Evolutionary conservation across 2,329 filamentous ascomycete genomes (phyloP).

Genomic region (Cercospora sesami): DNA sequence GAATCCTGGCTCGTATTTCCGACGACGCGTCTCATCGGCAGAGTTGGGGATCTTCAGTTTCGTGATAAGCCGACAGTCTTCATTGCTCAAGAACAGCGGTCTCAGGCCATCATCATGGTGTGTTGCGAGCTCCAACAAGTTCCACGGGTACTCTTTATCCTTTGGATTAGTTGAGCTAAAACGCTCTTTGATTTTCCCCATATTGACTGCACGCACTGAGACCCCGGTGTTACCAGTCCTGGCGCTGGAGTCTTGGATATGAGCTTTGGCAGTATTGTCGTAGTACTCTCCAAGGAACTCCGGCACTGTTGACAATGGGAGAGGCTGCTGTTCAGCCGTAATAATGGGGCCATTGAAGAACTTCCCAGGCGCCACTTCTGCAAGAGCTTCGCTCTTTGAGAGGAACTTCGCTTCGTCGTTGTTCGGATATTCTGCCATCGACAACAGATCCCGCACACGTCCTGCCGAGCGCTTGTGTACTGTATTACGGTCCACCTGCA

Average conservation of each 20-base stretch:
- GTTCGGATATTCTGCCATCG: slow-evolving; percentile 27
- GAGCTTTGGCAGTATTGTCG: slow-evolving; percentile 33
- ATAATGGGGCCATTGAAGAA: slow-evolving; percentile 35
- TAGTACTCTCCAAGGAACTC: slow-evolving; percentile 37
- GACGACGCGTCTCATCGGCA: slow-evolving; percentile 32
- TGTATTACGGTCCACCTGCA: neutral
- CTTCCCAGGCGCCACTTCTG: slow-evolving; percentile 23
- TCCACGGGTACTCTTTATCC: slow-evolving; percentile 32
- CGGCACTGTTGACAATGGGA: slow-evolving; percentile 30
- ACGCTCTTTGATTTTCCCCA: slow-evolving; percentile 34
- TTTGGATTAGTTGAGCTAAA: slow-evolving; percentile 16
- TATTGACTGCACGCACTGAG: slow-evolving; percentile 22
- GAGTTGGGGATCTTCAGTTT: slow-evolving; percentile 36
- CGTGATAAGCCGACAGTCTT: slow-evolving; percentile 37
- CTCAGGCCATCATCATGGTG: slow-evolving; percentile 38
- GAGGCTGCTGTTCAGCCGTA: slow-evolving; percentile 31
- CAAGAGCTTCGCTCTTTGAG: slow-evolving; percentile 29
- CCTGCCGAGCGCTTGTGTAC: slow-evolving; percentile 24
- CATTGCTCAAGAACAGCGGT: slow-evolving; percentile 36
- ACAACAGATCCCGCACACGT: slow-evolving; percentile 32
- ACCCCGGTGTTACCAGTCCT: slow-evolving; percentile 16
- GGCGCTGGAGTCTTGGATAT: slow-evolving; percentile 34
- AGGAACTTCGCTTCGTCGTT: slow-evolving; percentile 31
- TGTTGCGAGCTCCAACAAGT: slow-evolving; percentile 37
- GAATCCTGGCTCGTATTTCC: slow-evolving; percentile 34